phyloP scores from a whole-genome alignment of 148 eudicot species.

The Nepenthes gracilis region DNA sequence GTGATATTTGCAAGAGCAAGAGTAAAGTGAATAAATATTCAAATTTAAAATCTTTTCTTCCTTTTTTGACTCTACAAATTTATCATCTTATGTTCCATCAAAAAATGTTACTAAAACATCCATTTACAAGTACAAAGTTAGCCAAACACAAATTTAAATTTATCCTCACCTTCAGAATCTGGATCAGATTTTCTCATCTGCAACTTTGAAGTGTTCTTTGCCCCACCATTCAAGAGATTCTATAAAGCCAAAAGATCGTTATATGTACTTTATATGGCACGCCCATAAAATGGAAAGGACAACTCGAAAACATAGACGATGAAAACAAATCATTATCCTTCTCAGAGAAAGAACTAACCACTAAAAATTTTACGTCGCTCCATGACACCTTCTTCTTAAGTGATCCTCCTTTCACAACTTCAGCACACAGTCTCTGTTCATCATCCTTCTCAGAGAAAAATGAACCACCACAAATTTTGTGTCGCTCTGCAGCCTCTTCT shows the following conservation, averaged over 20 bases:
- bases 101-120: not conserved
- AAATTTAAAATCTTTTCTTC: constrained; percentile 23
- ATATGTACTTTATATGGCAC: not conserved
- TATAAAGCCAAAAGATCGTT: not conserved
- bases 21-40: no score
- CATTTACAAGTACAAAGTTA: not conserved
- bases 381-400: no score
- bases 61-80: no score
- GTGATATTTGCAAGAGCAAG: no score
- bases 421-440: no score
- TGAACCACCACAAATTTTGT: no score
- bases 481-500: no score
- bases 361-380: no score
- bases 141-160: not conserved
- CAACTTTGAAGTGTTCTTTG: constrained; percentile 5
- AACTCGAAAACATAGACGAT: not conserved
- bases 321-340: no score
- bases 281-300: not conserved
- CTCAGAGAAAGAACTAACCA: no score
- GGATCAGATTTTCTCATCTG: constrained; percentile 22
- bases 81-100: constrained; percentile 1
- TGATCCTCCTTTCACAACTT: no score
- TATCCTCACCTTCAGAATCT: constrained; percentile 28
- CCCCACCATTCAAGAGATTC: constrained; percentile 11
- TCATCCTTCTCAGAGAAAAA: no score